phyloP scores from a whole-genome alignment of 768 basidiomycete species.

The Hemileccinum rubropunctum region DNA sequence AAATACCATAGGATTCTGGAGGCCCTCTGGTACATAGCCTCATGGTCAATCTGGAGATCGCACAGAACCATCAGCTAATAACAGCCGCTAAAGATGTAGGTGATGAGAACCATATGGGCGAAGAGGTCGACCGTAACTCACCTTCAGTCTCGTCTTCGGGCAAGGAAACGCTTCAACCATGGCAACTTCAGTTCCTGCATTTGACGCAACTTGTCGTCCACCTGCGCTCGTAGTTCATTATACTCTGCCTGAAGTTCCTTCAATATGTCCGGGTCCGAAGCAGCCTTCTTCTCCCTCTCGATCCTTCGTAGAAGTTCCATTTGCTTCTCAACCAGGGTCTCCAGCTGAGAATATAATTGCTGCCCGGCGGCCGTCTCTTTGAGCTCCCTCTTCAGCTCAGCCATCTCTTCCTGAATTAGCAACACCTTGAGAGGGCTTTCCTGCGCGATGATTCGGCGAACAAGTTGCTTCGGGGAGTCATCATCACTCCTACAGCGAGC shows the following conservation, averaged over 20 bases:
- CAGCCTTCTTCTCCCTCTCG: conserved; percentile 4
- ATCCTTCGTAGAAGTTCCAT: conserved; percentile 6
- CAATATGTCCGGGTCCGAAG: background rate
- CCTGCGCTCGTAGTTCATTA: background rate
- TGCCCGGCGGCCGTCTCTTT: conserved; percentile 9
- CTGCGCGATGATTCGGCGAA: background rate
- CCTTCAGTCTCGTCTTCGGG: background rate
- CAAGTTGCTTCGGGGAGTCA: no score
- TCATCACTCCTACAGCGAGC: background rate
- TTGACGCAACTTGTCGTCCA: conserved; percentile 7
- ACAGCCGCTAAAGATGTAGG: no score
- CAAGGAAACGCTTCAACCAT: conserved; percentile 1
- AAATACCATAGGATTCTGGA: no score
- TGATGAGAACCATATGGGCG: no score
- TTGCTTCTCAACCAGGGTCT: conserved; percentile 9
- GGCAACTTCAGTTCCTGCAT: conserved; percentile 13
- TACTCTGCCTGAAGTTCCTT: conserved; percentile 10
- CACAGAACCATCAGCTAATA: no score
- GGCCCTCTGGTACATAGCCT: no score
- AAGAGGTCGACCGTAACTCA: background rate
- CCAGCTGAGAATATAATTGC: conserved; percentile 7
- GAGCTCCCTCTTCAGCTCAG: conserved; percentile 3
- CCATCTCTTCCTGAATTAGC: conserved; percentile 10
- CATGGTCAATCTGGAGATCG: no score
- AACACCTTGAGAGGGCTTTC: background rate